phyloP scores from a whole-genome alignment of 2,329 filamentous ascomycete species.

The Hypoxylon sp. region DNA sequence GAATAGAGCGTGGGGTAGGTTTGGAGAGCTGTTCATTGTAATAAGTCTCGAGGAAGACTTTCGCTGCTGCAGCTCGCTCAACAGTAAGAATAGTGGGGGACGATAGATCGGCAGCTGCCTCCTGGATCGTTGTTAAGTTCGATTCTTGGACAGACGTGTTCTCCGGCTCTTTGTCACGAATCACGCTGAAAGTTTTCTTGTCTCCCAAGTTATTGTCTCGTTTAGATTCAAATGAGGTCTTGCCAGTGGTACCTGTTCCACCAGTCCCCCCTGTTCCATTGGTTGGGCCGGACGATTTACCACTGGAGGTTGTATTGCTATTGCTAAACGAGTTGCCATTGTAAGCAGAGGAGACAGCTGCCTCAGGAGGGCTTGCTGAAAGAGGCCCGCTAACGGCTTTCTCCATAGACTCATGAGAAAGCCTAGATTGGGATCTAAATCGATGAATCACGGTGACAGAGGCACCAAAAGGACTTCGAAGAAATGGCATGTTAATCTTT shows the following conservation, averaged over 20 bases:
- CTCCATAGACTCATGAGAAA: constrained; percentile 57
- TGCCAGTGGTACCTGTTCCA: constrained; percentile 54
- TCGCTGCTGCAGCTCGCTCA: constrained; percentile 84
- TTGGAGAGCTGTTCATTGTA: constrained; percentile 79
- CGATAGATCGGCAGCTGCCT: constrained; percentile 51
- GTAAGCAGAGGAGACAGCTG: constrained; percentile 42
- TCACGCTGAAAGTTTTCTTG: constrained; percentile 51
- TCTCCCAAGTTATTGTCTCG: constrained; percentile 52
- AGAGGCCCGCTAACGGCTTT: constrained; percentile 48
- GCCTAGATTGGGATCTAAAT: constrained; percentile 57
- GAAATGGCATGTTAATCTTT: constrained; percentile 60
- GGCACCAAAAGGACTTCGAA: constrained; percentile 58
- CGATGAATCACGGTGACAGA: constrained; percentile 61
- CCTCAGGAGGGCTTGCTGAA: constrained; percentile 46
- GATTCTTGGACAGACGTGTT: constrained; percentile 50
- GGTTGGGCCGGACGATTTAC: constrained; percentile 39
- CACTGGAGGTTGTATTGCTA: constrained; percentile 41
- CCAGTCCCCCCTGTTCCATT: constrained; percentile 48
- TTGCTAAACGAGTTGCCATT: constrained; percentile 44
- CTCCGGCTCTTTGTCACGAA: constrained; percentile 49
- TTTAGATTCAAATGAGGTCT: constrained; percentile 62
- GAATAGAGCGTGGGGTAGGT: constrained; percentile 71
- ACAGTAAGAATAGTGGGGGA: constrained; percentile 70
- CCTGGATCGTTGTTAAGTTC: constrained; percentile 54
- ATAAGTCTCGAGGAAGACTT: constrained; percentile 87